Evolutionary conservation across 2,329 filamentous ascomycete species (phyloP).

Genomic region (Colletotrichum tofieldiae): DNA sequence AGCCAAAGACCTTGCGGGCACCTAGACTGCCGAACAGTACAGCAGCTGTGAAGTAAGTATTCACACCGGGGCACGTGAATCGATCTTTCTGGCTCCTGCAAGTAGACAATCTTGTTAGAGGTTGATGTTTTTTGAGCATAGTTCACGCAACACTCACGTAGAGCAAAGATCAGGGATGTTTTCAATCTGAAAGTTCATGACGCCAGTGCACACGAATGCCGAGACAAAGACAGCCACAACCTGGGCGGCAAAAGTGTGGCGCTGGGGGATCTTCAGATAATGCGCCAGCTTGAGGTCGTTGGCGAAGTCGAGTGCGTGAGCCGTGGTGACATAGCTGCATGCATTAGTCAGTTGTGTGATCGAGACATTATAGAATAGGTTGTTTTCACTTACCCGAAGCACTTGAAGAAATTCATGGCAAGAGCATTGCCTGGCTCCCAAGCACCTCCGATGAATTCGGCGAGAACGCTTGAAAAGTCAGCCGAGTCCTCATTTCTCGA

Average conservation of each 20-base stretch:
- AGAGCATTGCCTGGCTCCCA: constrained; percentile 34
- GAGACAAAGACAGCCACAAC: constrained; percentile 54
- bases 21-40: constrained; percentile 61
- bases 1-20: constrained; percentile 56
- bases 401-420: constrained; percentile 39
- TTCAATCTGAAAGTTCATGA: constrained; percentile 55
- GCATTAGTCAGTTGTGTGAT: constrained; percentile 3
- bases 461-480: constrained; percentile 43
- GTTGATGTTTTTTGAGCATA: no score
- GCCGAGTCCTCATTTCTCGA: no score
- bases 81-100: constrained; percentile 44
- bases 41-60: constrained; percentile 55
- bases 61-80: constrained; percentile 51
- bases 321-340: constrained; percentile 50
- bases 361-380: no score
- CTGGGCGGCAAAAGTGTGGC: constrained; percentile 55
- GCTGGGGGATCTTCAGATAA: constrained; percentile 62
- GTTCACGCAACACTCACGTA: background rate
- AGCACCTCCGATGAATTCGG: constrained; percentile 40
- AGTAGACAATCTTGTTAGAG: background rate
- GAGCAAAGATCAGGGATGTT: constrained; percentile 51
- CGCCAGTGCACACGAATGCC: constrained; percentile 52
- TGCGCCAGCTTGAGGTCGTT: constrained; percentile 56
- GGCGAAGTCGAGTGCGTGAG: constrained; percentile 55
- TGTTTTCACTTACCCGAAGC: constrained; percentile 48